Evolutionary conservation across 164 flowering plant species (phyloP), one percentile per base, ranked within the genome.

Genomic region (Macadamia integrifolia): DNA sequence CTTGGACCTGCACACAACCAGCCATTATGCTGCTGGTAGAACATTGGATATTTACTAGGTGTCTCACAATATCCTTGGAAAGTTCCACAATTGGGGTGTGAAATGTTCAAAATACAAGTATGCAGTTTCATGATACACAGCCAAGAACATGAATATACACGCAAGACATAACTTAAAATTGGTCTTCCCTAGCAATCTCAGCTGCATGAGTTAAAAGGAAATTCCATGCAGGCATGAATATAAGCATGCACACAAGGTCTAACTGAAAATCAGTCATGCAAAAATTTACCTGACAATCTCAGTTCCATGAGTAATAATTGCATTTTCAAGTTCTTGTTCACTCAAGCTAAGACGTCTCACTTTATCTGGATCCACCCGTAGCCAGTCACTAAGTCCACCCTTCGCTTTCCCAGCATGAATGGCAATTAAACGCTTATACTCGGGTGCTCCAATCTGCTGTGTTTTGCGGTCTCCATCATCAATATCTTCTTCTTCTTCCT

Each of bases 281-380:
- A 18, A 44, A 66, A 12, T 7, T 6, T 67, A 82, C 86, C 86
- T 80, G 68, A 82, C 65, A 42, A 78, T 69, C 14, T 77, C 74
- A 13, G 60, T 58, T 60, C 75, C 79, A 74, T 80, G 76, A 58
- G 76, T 71, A 32, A 58, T 2, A 50, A 69, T 73, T 55, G 75
- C 78, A 31, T 82, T 78, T 61, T 80, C 82, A 60, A 82, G 77
- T 72, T 65, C 70, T 55, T 68, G 79, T 65, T 82, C 86, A 58
- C 78, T 76, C 73, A 80, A 60, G 72, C 86, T 82, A 57, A 82
- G 67, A 3, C 85, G 78, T 35, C 67, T 69, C 15, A 71, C 81
- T 52, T 65, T 70, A 18, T 70, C 5, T 9, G 79, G 69, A 50
- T 71, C 76, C 14, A 76, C 76, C 48, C 40, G 66, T 17, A 80